Conservation (phyloP, 441 rosid genomes). For the Syzygium malaccense region DNA sequence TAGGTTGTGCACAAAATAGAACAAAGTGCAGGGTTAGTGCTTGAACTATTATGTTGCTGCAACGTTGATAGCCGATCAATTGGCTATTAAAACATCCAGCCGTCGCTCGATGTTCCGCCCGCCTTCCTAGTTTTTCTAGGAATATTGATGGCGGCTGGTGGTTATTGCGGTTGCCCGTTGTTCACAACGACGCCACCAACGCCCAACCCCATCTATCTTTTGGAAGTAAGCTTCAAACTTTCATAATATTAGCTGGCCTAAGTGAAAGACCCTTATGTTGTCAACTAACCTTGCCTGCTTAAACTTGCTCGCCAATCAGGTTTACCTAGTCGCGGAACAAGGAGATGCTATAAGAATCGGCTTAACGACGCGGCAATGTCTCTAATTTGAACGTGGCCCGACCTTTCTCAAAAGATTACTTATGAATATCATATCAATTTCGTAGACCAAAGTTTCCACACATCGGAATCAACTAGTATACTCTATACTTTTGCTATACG, state of each 20-base stretch:
- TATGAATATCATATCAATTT: neutral
- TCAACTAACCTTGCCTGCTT: no score
- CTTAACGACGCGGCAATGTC: neutral
- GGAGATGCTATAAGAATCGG: neutral
- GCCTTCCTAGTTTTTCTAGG: neutral
- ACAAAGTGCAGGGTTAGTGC: neutral
- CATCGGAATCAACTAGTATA: neutral
- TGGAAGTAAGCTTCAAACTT: neutral
- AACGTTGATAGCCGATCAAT: neutral
- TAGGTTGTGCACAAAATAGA: neutral
- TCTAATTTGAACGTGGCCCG: neutral
- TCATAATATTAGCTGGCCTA: no score
- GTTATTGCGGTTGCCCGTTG: neutral
- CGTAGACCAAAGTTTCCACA: neutral
- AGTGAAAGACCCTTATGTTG: no score
- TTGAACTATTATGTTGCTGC: neutral
- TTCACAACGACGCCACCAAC: neutral
- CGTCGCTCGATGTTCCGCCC: neutral
- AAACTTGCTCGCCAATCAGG: neutral
- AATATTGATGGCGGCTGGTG: neutral
- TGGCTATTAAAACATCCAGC: neutral
- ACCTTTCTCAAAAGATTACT: neutral
- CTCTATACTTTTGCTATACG: neutral
- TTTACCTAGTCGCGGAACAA: neutral
- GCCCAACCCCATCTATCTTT: neutral